Conservation (phyloP, 768 basidiomycete genomes). For the Termitomyces sp. region DNA sequence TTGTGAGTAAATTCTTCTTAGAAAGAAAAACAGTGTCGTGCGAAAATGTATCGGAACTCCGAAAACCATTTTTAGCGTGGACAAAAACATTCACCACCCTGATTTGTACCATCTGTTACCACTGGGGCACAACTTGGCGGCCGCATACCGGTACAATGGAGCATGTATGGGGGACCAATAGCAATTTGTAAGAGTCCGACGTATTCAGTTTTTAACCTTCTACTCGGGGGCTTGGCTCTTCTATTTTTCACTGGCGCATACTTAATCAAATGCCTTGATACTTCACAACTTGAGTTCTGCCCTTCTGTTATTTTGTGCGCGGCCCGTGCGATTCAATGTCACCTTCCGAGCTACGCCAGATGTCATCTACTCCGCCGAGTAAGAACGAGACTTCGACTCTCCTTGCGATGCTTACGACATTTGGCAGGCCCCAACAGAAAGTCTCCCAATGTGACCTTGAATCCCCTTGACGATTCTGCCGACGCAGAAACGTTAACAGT, state of each 20-base stretch:
- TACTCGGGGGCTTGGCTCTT: not conserved
- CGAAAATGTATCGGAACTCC: slow-evolving; percentile 7
- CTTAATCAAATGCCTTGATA: not conserved
- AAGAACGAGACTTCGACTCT: not conserved
- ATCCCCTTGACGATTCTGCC: not conserved
- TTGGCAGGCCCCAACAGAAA: not conserved
- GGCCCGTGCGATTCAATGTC: not conserved
- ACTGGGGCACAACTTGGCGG: slow-evolving; percentile 3
- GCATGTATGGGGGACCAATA: not conserved
- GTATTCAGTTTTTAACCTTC: not conserved
- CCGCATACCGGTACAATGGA: not conserved
- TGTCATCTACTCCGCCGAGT: not conserved
- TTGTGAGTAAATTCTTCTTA: not conserved
- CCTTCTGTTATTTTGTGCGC: not conserved
- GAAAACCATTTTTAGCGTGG: slow-evolving; percentile 1
- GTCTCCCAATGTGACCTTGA: not conserved
- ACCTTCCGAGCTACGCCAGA: not conserved
- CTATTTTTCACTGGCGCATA: not conserved
- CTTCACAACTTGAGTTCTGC: not conserved
- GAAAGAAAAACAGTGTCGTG: slow-evolving; percentile 1
- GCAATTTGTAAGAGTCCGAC: not conserved
- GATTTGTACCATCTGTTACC: not conserved
- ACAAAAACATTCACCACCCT: not conserved
- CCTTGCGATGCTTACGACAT: not conserved
- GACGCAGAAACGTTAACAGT: slow-evolving; percentile 11